Evolutionary conservation across 2,329 filamentous ascomycete genomes (phyloP).

Genomic region (Myotisia sp.): DNA sequence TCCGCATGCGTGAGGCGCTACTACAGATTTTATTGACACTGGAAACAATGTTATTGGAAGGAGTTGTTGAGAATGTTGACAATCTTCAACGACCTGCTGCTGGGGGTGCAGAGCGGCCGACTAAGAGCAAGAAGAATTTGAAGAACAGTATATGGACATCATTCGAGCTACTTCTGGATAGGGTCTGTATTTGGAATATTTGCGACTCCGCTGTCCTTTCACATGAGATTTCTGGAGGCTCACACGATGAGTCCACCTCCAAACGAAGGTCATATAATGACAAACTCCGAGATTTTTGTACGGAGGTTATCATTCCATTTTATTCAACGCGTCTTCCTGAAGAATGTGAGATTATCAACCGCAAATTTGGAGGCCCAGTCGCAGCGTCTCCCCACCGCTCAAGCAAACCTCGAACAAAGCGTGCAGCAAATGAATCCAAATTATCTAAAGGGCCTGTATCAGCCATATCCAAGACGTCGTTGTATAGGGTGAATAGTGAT

Average conservation of each 20-base stretch:
- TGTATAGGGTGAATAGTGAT: slow-evolving; percentile 35
- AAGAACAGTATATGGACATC: slow-evolving; percentile 26
- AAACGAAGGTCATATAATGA: slow-evolving; percentile 27
- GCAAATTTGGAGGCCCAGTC: slow-evolving; percentile 33
- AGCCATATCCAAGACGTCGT: slow-evolving; percentile 21
- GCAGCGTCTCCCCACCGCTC: slow-evolving; percentile 24
- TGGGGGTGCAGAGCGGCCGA: slow-evolving; percentile 10
- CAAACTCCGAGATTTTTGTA: slow-evolving; percentile 36
- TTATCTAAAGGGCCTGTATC: slow-evolving; percentile 14
- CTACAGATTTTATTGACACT: slow-evolving; percentile 37
- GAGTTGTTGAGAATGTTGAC: slow-evolving; percentile 8
- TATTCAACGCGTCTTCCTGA: slow-evolving; percentile 35
- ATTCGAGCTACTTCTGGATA: slow-evolving; percentile 35
- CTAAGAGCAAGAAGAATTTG: slow-evolving; percentile 10
- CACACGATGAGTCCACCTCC: slow-evolving; percentile 18
- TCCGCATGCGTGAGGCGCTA: slow-evolving; percentile 35
- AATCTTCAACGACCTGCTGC: slow-evolving; percentile 1
- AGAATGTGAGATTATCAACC: slow-evolving; percentile 32
- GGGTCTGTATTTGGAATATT: slow-evolving; percentile 39
- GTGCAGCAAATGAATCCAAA: slow-evolving; percentile 15
- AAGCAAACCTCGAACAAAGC: slow-evolving; percentile 21
- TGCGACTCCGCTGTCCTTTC: slow-evolving; percentile 25
- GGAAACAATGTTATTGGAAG: slow-evolving; percentile 33
- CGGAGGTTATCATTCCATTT: slow-evolving; percentile 37
- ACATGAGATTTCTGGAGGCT: slow-evolving; percentile 16